phyloP scores from a whole-genome alignment of 208 protist species.

The Trypanosoma scelopori region DNA sequence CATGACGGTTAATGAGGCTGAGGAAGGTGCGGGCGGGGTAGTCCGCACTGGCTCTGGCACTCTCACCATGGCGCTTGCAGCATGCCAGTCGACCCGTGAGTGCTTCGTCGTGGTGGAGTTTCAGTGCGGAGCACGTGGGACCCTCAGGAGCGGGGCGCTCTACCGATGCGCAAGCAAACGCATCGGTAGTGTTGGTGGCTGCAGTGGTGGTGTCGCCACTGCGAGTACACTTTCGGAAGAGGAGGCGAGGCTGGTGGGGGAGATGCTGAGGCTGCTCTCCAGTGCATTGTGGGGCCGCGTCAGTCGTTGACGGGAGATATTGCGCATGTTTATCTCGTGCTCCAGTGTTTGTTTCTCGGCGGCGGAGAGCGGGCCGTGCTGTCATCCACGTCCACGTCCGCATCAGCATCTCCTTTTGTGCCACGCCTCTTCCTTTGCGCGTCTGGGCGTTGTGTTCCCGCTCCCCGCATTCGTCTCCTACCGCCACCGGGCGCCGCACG shows the following conservation, averaged over 20 bases:
- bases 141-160: conserved; percentile 9
- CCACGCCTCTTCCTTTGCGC: too few species aligned
- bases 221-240: background rate
- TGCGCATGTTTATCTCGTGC: too few species aligned
- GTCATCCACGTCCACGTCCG: too few species aligned
- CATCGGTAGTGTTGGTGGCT: background rate
- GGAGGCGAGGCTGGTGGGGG: background rate
- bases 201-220: background rate
- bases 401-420: too few species aligned
- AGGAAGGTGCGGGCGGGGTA: background rate
- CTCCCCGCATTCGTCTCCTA: too few species aligned
- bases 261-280: background rate
- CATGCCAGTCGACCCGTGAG: background rate
- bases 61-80: conserved; percentile 6
- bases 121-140: background rate
- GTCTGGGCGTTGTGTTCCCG: too few species aligned
- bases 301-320: too few species aligned
- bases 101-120: conserved; percentile 17
- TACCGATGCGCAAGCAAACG: conserved; percentile 1
- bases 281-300: background rate
- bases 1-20: conserved; percentile 2
- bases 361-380: too few species aligned
- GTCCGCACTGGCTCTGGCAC: background rate
- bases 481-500: too few species aligned
- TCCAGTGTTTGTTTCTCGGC: too few species aligned